Evolutionary conservation across 768 basidiomycete genomes (phyloP).

Genomic region (Dentipellis sp.): DNA sequence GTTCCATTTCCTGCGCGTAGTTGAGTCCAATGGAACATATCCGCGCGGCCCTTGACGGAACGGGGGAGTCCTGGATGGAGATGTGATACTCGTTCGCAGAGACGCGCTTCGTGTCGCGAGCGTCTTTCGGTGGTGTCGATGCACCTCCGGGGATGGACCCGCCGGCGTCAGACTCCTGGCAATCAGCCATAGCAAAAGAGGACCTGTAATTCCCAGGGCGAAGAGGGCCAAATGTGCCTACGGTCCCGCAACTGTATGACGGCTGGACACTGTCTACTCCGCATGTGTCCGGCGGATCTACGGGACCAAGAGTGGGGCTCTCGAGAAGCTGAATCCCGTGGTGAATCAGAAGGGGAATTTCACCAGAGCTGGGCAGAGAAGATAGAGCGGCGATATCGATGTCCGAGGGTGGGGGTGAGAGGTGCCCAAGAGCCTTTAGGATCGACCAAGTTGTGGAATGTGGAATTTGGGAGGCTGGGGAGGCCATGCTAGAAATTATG

Average conservation of each 20-base stretch:
- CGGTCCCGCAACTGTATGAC: background rate
- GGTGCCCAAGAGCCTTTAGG: slow-evolving; percentile 8
- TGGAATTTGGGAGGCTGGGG: background rate
- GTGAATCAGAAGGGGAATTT: slow-evolving; percentile 11
- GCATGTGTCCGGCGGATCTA: too few relatives aligned
- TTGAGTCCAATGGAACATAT: background rate
- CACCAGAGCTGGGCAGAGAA: slow-evolving; percentile 6
- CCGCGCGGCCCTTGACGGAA: background rate
- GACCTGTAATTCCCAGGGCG: background rate
- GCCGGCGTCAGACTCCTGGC: background rate
- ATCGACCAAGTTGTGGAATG: slow-evolving; percentile 9
- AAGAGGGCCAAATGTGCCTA: background rate
- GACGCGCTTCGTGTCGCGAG: background rate
- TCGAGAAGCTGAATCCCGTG: background rate
- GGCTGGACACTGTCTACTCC: too few relatives aligned
- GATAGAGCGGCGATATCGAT: slow-evolving; percentile 6
- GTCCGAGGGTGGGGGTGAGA: slow-evolving; percentile 11
- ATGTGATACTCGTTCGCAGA: background rate
- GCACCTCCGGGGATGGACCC: background rate
- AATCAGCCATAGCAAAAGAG: background rate
- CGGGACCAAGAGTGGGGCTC: background rate
- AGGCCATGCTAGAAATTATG: background rate
- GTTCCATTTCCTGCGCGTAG: too few relatives aligned
- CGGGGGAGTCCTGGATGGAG: background rate
- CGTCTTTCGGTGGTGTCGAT: too few relatives aligned